A percentile compares a stretch with the other conserved stretches of the same genome.
Evolutionary conservation across 768 basidiomycete species (phyloP).

Genomic region (Kwoniella sp.): DNA sequence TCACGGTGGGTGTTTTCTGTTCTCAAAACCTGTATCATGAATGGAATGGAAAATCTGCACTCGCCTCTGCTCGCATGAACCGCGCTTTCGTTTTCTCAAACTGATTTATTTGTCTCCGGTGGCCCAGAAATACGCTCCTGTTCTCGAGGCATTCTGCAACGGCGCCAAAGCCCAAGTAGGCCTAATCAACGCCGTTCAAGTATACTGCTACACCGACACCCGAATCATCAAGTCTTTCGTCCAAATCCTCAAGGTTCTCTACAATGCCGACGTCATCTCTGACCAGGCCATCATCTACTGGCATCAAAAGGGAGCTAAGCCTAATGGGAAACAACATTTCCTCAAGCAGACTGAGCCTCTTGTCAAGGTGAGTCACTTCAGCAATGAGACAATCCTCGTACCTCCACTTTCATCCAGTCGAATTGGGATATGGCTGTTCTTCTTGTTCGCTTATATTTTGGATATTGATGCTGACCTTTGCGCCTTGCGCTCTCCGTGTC

Average conservation of each 20-base stretch:
- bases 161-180: constrained; percentile 88
- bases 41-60: too few relatives aligned
- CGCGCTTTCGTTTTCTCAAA: background rate
- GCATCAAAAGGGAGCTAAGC: constrained; percentile 94
- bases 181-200: constrained; percentile 91
- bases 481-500: background rate
- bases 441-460: too few relatives aligned
- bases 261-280: constrained; percentile 92
- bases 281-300: constrained; percentile 98
- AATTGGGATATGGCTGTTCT: too few relatives aligned
- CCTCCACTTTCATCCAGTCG: too few relatives aligned
- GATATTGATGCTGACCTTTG: background rate
- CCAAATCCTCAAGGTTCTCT: constrained; percentile 92
- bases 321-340: constrained; percentile 94
- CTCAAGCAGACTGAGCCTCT: constrained; percentile 81
- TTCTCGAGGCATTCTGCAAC: constrained; percentile 87
- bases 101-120: background rate
- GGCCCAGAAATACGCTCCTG: constrained; percentile 72
- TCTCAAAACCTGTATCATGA: too few relatives aligned
- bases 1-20: constrained; percentile 71
- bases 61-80: too few relatives aligned
- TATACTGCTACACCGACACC: constrained; percentile 95
- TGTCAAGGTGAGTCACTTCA: constrained; percentile 71
- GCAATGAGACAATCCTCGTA: too few relatives aligned
- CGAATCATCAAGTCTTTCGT: constrained; percentile 93